Base-by-base conservation (phyloP, 2,329 filamentous ascomycete species). In the Eutypella sp. region DNA sequence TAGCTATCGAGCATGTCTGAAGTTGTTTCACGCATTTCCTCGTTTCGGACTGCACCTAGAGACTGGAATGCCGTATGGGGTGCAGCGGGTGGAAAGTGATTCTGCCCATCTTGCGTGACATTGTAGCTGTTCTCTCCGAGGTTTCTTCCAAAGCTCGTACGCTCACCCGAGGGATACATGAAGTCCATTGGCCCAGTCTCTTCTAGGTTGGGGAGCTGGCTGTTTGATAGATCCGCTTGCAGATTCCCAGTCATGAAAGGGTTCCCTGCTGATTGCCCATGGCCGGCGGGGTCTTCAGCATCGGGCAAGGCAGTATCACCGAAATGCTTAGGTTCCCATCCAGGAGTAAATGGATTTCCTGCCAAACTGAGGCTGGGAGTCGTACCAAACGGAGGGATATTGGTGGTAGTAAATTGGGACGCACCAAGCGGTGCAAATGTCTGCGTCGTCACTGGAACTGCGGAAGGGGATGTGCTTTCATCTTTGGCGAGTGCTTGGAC, bases 1-100 rank as follows among this genome's bases (percentile, higher is more conserved):
- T 62, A 62, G 29, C 60, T 43, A 6, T 49, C 41, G 16, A 48
- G 41, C 39, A 49, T 42, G 7, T 52, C 48, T 10, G 49, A 41
- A 15, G 42, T 40, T 19, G 41, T 15, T 3, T 42, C 15, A 19
- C n/a, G 41, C 18, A 23, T 16, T 27, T 46, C 41, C 16, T 47
- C 48, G 25, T 56, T 49, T 6, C 52, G 46, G 10, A 47, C 31
- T 7, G 47, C 24, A 5, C 55, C 56, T 34, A 56, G 38, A 22
- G 57, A 44, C n/a, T 54, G 56, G 40, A 60, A 59, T 20, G 31
- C 40, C 19, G 47, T 41, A 11, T 44, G 47, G 3, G 40, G 34
- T n/a, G 33, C 23, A 43, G 20, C n/a, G n/a, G n/a, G 2, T 25
- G 36, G 38, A 18, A 43, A 27, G 7, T 41, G 19, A 3, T 46